These are phyloP conservation scores for Jackrogersella multiformis DNA, from an alignment of 495 filamentous ascomycete species.

Conservation along the genomic window DNA sequence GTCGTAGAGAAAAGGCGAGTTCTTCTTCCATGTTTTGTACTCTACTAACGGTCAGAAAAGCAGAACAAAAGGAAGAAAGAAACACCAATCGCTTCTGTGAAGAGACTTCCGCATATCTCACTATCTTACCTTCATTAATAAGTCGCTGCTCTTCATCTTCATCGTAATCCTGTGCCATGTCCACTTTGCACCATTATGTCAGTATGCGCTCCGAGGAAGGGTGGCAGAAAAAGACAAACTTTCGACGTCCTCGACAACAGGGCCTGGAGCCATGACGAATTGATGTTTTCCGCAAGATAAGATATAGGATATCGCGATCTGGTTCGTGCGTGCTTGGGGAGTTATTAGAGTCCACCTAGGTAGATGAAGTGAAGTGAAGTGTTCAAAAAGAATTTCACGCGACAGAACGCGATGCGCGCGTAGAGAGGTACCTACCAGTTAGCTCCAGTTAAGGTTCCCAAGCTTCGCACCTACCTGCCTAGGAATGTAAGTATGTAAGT, in stretches of 20 bases:
- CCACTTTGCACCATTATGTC: slow-evolving; percentile 52
- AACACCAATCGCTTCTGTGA: not conserved
- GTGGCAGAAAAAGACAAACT: slow-evolving; percentile 49
- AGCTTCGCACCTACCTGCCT: not conserved
- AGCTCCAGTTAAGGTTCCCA: not conserved
- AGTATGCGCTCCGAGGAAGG: slow-evolving; percentile 9
- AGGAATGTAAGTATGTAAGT: not conserved
- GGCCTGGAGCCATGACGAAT: slow-evolving; percentile 54
- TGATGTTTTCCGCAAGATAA: not conserved
- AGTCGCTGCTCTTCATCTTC: slow-evolving; percentile 77
- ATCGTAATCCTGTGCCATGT: slow-evolving; percentile 72
- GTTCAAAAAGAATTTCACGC: slow-evolving; percentile 15
- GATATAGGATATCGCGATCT: not conserved
- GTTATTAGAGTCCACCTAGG: not conserved
- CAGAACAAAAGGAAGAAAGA: not conserved
- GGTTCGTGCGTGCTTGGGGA: not conserved
- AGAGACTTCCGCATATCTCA: too few species aligned
- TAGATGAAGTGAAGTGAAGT: not conserved
- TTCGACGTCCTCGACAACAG: slow-evolving; percentile 63
- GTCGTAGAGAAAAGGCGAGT: slow-evolving; percentile 97
- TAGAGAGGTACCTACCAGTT: slow-evolving; percentile 9
- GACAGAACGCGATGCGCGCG: slow-evolving; percentile 45
- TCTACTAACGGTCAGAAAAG: slow-evolving; percentile 62
- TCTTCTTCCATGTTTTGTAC: slow-evolving; percentile 99
- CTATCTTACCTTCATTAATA: slow-evolving; percentile 94